Conservation (phyloP, 768 basidiomycete genomes). For the Cystofilobasidium ferigula region DNA sequence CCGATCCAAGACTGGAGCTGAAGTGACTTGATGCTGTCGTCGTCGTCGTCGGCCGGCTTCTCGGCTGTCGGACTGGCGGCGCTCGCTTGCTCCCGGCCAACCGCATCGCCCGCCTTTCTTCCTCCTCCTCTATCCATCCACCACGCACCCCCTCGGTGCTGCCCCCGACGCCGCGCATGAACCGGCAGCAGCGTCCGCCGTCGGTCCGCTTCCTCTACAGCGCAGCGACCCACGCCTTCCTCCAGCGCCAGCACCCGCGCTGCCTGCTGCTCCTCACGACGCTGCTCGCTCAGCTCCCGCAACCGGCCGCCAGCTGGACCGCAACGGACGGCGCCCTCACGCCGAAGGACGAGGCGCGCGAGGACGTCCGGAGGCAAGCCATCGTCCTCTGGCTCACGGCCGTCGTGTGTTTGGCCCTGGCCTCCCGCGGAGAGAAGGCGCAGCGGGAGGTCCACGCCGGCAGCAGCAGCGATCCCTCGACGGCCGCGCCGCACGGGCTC, state of each 20-base stretch:
- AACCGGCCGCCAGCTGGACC: background rate
- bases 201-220: conserved; percentile 5
- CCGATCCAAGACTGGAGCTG: too few relatives aligned
- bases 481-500: too few relatives aligned
- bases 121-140: background rate
- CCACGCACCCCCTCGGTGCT: background rate
- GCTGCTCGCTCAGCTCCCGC: background rate
- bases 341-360: background rate
- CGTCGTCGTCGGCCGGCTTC: too few relatives aligned
- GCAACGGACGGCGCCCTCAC: background rate
- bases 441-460: too few relatives aligned
- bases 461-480: too few relatives aligned
- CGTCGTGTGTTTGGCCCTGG: conserved; percentile 3
- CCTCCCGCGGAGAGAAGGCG: too few relatives aligned
- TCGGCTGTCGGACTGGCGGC: too few relatives aligned
- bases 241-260: background rate
- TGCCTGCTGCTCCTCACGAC: background rate
- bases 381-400: conserved; percentile 19
- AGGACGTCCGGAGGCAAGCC: conserved; percentile 16
- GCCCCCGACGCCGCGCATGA: too few relatives aligned
- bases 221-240: conserved; percentile 17
- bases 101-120: too few relatives aligned
- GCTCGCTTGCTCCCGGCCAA: too few relatives aligned
- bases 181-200: conserved; percentile 24
- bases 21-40: too few relatives aligned